Percentiles rank a stretch among this genome's conserved stretches.
Conservation (phyloP, 495 filamentous ascomycete genomes). For the Aspergillus ellipticus region DNA sequence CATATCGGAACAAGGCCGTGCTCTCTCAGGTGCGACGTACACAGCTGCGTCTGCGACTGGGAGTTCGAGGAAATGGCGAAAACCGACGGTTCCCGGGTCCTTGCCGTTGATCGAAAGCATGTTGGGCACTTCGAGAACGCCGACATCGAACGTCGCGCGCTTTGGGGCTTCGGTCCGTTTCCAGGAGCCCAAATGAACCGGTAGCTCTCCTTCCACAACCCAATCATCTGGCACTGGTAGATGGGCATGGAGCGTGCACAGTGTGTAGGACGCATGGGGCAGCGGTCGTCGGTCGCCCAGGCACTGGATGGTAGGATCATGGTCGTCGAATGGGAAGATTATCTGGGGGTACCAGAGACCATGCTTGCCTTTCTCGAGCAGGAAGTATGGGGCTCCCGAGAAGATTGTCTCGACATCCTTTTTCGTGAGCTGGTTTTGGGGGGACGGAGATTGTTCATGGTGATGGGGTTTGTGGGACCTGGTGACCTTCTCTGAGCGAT, state of each 20-base stretch:
- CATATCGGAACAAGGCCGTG: slow-evolving; percentile 26
- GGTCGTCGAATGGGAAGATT: slow-evolving; percentile 65
- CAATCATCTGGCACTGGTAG: slow-evolving; percentile 38
- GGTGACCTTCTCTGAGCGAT: background rate
- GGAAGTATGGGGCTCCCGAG: slow-evolving; percentile 74
- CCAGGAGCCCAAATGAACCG: slow-evolving; percentile 25
- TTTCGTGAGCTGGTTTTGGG: slow-evolving; percentile 40
- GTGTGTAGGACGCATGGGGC: slow-evolving; percentile 44
- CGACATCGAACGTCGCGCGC: slow-evolving; percentile 55
- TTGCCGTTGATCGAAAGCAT: slow-evolving; percentile 70
- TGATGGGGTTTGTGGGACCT: background rate
- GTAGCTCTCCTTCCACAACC: slow-evolving; percentile 30
- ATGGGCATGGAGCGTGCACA: slow-evolving; percentile 45
- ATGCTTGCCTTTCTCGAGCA: slow-evolving; percentile 49
- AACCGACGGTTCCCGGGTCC: slow-evolving; percentile 74
- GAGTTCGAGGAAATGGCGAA: slow-evolving; percentile 67
- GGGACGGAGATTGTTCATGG: background rate
- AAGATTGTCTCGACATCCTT: slow-evolving; percentile 66
- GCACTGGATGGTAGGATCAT: slow-evolving; percentile 56
- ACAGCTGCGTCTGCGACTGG: slow-evolving; percentile 59
- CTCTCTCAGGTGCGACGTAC: slow-evolving; percentile 28
- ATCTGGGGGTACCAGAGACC: slow-evolving; percentile 58
- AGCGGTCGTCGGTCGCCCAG: slow-evolving; percentile 54
- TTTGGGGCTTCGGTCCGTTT: slow-evolving; percentile 25
- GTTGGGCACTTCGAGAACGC: slow-evolving; percentile 59